These are phyloP conservation scores for Entonaema liquescens DNA, from an alignment of 495 filamentous ascomycete genomes.

Conservation along the genomic window DNA sequence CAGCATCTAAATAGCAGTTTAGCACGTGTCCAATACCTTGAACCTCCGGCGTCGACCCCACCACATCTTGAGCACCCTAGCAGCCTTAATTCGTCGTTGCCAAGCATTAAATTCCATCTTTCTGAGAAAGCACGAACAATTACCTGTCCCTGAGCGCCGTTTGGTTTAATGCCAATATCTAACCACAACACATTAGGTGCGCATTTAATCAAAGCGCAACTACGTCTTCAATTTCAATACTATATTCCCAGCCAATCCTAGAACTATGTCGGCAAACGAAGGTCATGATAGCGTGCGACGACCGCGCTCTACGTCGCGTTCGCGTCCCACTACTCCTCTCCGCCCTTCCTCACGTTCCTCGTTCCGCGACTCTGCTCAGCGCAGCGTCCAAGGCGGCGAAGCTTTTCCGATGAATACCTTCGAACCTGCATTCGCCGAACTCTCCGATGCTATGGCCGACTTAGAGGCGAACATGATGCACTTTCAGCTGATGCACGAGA, in stretches of 20 bases:
- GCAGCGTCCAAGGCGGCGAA: conserved; percentile 64
- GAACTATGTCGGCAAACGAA: conserved; percentile 44
- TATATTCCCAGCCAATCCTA: background rate
- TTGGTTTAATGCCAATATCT: background rate
- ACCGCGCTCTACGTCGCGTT: conserved; percentile 63
- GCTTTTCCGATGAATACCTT: conserved; percentile 81
- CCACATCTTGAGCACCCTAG: background rate
- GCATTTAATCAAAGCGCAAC: background rate
- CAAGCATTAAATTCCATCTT: conserved; percentile 9
- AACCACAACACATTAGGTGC: background rate
- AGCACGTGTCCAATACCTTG: conserved; percentile 28
- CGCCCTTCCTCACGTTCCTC: conserved; percentile 91
- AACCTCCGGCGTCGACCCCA: conserved; percentile 10
- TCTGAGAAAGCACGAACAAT: conserved; percentile 10
- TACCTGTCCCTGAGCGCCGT: background rate
- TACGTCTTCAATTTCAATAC: background rate
- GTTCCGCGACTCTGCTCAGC: conserved; percentile 70
- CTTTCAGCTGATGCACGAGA: conserved; percentile 96
- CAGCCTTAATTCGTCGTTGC: conserved; percentile 16
- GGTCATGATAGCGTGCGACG: conserved; percentile 42
- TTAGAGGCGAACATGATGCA: conserved; percentile 98
- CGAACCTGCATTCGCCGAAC: conserved; percentile 89
- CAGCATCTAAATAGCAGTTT: conserved; percentile 17
- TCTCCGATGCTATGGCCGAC: conserved; percentile 93
- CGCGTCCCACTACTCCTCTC: conserved; percentile 91